Base-by-base conservation (phyloP, 2,329 filamentous ascomycete genomes). In the Eutypa lata region DNA sequence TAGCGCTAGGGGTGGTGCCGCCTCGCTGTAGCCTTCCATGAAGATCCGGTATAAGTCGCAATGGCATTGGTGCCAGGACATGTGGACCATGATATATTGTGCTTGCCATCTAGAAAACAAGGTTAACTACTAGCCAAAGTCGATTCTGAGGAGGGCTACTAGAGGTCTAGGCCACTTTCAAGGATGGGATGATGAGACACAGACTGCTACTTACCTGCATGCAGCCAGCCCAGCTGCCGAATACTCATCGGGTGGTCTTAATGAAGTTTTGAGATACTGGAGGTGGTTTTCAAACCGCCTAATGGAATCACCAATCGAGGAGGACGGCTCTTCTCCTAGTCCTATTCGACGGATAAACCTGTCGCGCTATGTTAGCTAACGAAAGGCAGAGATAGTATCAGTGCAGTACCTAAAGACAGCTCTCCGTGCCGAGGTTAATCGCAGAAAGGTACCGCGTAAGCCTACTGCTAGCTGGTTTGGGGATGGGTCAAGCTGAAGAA, bases 11-110 rank as follows among this genome's bases (percentile, higher is more conserved):
- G 55, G 51, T 0, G 71, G 73, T 0, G 73, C 70, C 0, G 72
- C 68, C 45, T 76, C 73, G 3, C 68, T 69, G 43, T 72, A 76
- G 13, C 68, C 71, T 2, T 66, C 66, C 3, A 77, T 57, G 4
- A 75, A 66, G n/a, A 75, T 67, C 2, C 74, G 71, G 50, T 76
- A 76, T 4, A 77, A 54, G 47, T 77, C 74, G 56, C 72, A 75
- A 49, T 76, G 69, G 11, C 68, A 71, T 46, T 76, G 73, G 18
- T 76, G 72, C 61, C 69, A 76, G 1, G 68, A 71, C 18, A 67
- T 57, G 53, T 69, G 66, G 7, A 71, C 52, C 59, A 70, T 65
- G n/a, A 71, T 54, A 28, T 65, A 64, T 47, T 63, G 62, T 1
- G 61, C 60, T 10, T 55, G 65, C 61, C 60, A 61, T 48, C 52